Evolutionary conservation across 495 filamentous ascomycete genomes (phyloP).

Genomic region (Rhizodiscina lignyota): DNA sequence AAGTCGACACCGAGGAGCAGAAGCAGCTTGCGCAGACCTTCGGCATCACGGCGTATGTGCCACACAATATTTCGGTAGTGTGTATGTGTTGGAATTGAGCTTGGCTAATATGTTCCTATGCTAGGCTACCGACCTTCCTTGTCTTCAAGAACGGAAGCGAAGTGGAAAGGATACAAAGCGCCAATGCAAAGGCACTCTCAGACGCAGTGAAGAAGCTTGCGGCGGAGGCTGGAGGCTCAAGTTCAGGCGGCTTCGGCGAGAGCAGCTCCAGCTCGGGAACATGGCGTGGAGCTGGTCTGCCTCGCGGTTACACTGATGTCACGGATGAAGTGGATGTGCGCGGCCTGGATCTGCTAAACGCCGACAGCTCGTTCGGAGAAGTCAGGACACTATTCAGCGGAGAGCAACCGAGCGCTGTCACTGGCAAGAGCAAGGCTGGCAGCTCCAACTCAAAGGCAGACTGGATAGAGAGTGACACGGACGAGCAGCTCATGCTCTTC

Average conservation of each 20-base stretch:
- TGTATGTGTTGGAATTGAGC: too few relatives aligned
- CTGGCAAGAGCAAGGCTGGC: slow-evolving; percentile 32
- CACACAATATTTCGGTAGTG: background rate
- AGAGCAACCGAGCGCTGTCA: slow-evolving; percentile 48
- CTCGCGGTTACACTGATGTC: slow-evolving; percentile 69
- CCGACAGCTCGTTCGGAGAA: slow-evolving; percentile 49
- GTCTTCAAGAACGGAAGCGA: slow-evolving; percentile 62
- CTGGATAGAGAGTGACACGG: slow-evolving; percentile 98
- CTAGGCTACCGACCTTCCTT: slow-evolving; percentile 69
- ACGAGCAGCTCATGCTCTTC: slow-evolving; percentile 92
- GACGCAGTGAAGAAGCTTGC: slow-evolving; percentile 56
- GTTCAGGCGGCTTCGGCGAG: slow-evolving; percentile 21
- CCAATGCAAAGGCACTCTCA: slow-evolving; percentile 50
- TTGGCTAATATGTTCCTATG: slow-evolving; percentile 1
- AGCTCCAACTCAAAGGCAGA: slow-evolving; percentile 37
- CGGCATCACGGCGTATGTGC: slow-evolving; percentile 48
- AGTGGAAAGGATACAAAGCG: slow-evolving; percentile 55
- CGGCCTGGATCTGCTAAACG: slow-evolving; percentile 76
- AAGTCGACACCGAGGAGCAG: slow-evolving; percentile 69
- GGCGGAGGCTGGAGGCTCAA: slow-evolving; percentile 42
- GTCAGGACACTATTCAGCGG: slow-evolving; percentile 57
- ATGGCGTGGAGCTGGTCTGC: slow-evolving; percentile 64
- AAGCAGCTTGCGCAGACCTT: slow-evolving; percentile 56
- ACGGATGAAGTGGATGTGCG: slow-evolving; percentile 63
- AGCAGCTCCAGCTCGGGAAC: slow-evolving; percentile 16